Evolutionary conservation across 768 basidiomycete genomes (phyloP).

Genomic region (Amanita polypyramis): DNA sequence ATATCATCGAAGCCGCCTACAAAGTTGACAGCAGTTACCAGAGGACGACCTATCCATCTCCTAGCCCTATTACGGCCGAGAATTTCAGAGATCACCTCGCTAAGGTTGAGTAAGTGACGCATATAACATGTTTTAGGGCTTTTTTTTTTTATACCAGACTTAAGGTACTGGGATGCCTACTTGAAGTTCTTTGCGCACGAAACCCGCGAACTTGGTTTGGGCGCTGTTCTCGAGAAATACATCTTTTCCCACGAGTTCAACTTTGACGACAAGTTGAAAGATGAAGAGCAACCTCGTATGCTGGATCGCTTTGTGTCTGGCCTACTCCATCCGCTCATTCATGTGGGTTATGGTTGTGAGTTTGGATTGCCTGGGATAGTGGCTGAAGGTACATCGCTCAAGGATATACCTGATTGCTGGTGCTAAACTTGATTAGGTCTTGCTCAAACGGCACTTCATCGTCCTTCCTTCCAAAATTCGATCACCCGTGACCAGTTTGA

Average conservation of each 20-base stretch:
- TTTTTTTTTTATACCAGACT: neutral
- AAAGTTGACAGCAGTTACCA: conserved; percentile 25
- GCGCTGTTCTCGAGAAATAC: conserved; percentile 44
- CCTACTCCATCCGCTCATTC: conserved; percentile 56
- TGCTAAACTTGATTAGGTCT: conserved; percentile 29
- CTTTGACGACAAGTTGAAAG: conserved; percentile 18
- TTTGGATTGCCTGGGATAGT: conserved; percentile 47
- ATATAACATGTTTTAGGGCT: neutral
- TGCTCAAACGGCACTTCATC: conserved; percentile 43
- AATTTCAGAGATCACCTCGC: conserved; percentile 50
- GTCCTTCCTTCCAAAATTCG: conserved; percentile 8
- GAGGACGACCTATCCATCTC: conserved; percentile 29
- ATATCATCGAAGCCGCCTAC: conserved; percentile 28
- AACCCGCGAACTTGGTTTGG: conserved; percentile 32
- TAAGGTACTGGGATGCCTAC: conserved; percentile 52
- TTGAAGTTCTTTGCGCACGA: conserved; percentile 40
- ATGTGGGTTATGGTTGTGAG: conserved; percentile 52
- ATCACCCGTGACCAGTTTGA: neutral
- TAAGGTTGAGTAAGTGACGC: conserved; percentile 34
- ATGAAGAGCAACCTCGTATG: conserved; percentile 39
- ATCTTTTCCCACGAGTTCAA: conserved; percentile 47
- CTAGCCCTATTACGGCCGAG: conserved; percentile 29
- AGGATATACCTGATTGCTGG: neutral
- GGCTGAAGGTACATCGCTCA: conserved; percentile 47
- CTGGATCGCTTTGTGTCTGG: conserved; percentile 45